A percentile compares a stretch with the other conserved stretches of the same genome.
These are phyloP conservation scores for Fusarium sp. DNA, from an alignment of 2,329 filamentous ascomycete genomes.

Conservation along the genomic window DNA sequence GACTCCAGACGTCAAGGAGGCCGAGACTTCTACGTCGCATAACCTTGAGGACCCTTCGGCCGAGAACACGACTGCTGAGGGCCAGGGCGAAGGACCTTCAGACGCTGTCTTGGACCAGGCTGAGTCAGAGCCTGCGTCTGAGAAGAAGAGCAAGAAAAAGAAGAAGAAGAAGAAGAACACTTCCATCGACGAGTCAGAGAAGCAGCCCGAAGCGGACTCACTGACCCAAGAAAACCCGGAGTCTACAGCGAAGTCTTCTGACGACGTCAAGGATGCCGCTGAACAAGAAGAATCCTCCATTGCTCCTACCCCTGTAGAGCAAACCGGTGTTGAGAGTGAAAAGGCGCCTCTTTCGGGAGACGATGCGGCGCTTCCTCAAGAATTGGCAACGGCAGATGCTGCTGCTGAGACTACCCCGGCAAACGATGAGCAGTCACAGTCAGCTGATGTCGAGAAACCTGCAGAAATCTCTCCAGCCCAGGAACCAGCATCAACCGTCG, in stretches of 20 bases:
- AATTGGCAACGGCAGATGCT: constrained; percentile 27
- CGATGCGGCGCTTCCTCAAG: constrained; percentile 13
- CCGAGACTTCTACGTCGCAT: background rate
- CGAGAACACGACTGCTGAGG: constrained; percentile 11
- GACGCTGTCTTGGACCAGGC: background rate
- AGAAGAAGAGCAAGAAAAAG: constrained; percentile 50
- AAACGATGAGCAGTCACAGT: constrained; percentile 40
- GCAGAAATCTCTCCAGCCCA: constrained; percentile 35
- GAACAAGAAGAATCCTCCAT: constrained; percentile 16
- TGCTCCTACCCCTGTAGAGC: constrained; percentile 1
- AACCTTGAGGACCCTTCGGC: background rate
- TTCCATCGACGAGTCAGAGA: constrained; percentile 28
- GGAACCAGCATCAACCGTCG: constrained; percentile 32
- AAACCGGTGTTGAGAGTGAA: constrained; percentile 8
- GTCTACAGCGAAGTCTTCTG: background rate
- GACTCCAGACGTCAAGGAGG: constrained; percentile 8
- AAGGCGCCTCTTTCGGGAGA: constrained; percentile 15
- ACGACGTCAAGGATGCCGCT: constrained; percentile 4
- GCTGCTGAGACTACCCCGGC: constrained; percentile 30
- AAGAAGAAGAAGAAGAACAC: constrained; percentile 50
- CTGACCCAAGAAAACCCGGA: constrained; percentile 20
- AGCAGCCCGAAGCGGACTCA: constrained; percentile 24
- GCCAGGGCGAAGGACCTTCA: constrained; percentile 4
- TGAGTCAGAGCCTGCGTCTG: constrained; percentile 18
- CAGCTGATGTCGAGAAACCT: constrained; percentile 42